phyloP scores from a whole-genome alignment of 495 filamentous ascomycete genomes.

The Penicillium nucicola region DNA sequence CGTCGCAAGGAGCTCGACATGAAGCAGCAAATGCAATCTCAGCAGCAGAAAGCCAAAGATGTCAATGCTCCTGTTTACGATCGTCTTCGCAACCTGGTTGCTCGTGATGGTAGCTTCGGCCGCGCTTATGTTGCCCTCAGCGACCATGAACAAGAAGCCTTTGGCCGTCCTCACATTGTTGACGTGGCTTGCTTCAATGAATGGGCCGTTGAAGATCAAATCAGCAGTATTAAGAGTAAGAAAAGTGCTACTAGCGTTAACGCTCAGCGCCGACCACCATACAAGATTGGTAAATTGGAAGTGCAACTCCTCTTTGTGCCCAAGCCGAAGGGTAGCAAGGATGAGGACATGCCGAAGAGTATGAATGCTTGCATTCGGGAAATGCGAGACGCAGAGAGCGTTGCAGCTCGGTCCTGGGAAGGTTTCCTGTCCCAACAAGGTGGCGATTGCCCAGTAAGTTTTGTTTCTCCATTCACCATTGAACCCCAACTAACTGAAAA shows the following conservation, averaged over 20 bases:
- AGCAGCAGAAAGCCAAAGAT: constrained; percentile 67
- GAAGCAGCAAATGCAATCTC: constrained; percentile 72
- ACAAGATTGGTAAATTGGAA: constrained; percentile 90
- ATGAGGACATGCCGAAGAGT: constrained; percentile 98
- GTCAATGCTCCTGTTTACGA: constrained; percentile 71
- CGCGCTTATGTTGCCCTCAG: constrained; percentile 89
- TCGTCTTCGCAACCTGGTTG: constrained; percentile 77
- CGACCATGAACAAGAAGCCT: constrained; percentile 83
- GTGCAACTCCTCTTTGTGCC: constrained; percentile 92
- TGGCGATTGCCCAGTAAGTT: constrained; percentile 92
- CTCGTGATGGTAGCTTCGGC: constrained; percentile 87
- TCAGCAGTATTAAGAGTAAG: constrained; percentile 85
- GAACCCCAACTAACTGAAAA: constrained; percentile 2
- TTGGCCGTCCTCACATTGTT: constrained; percentile 78
- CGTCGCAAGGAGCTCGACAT: constrained; percentile 91
- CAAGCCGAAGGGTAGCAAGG: constrained; percentile 80
- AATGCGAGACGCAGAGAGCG: constrained; percentile 80
- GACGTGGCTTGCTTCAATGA: constrained; percentile 96
- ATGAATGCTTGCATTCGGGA: constrained; percentile 94
- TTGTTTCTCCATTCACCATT: background rate
- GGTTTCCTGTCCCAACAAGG: constrained; percentile 93
- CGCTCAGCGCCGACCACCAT: constrained; percentile 72
- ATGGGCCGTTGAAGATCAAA: constrained; percentile 86
- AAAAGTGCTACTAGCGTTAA: constrained; percentile 60
- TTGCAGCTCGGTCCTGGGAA: constrained; percentile 71